These are phyloP conservation scores for Aspergillus persii DNA, from an alignment of 2,329 filamentous ascomycete species.

Conservation along the genomic window DNA sequence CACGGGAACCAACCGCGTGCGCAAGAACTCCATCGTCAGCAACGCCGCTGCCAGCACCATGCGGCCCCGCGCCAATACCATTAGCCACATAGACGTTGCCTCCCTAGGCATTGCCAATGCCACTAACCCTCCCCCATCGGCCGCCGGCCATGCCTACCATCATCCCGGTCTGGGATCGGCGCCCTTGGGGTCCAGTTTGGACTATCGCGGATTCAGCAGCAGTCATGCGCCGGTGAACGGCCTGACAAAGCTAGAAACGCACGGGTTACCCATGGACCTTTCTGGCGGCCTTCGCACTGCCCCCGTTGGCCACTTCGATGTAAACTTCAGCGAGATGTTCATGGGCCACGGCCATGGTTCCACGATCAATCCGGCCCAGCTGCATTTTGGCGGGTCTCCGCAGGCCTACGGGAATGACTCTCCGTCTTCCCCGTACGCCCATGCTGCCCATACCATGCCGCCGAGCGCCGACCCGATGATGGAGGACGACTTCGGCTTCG, in stretches of 20 bases:
- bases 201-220: slow-evolving; percentile 66
- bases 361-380: slow-evolving; percentile 63
- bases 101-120: slow-evolving; percentile 63
- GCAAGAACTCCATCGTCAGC: slow-evolving; percentile 84
- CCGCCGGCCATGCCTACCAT: slow-evolving; percentile 63
- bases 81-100: slow-evolving; percentile 82
- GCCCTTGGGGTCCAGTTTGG: slow-evolving; percentile 52
- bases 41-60: slow-evolving; percentile 55
- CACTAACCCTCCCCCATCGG: slow-evolving; percentile 20
- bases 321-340: slow-evolving; percentile 68
- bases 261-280: slow-evolving; percentile 65
- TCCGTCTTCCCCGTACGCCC: slow-evolving; percentile 42
- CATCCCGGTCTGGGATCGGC: slow-evolving; percentile 73
- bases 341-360: slow-evolving; percentile 62
- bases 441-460: slow-evolving; percentile 52
- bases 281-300: slow-evolving; percentile 73
- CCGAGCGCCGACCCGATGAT: slow-evolving; percentile 57
- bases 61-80: slow-evolving; percentile 90
- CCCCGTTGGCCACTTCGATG: slow-evolving; percentile 68
- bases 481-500: slow-evolving; percentile 71
- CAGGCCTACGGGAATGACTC: slow-evolving; percentile 48
- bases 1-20: slow-evolving; percentile 68
- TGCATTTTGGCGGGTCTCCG: slow-evolving; percentile 82
- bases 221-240: slow-evolving; percentile 58
- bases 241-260: slow-evolving; percentile 80